Base-by-base conservation (phyloP, 306 rosid species). In the Comarum palustre region DNA sequence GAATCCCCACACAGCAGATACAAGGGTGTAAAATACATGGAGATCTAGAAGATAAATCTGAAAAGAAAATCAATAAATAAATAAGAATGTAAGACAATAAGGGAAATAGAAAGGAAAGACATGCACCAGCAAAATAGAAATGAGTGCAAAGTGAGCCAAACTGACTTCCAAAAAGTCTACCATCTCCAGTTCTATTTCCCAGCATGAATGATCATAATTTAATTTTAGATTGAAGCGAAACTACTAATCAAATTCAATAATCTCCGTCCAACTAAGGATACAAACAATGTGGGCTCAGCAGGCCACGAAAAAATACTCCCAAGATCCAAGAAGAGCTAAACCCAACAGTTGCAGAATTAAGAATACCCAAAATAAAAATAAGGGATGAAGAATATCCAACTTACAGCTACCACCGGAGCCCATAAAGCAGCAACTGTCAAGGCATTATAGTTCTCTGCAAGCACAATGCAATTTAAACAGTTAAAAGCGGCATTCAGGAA, bases 1-100 rank as follows among this genome's bases (percentile, higher is more conserved):
- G 88, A 87, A 93, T 75, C 98, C 97, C 81, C 83, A 86, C 74
- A 91, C 85, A 69, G 96, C 84, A 29, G 96, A 91, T 66, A 84
- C 69, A 57, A 93, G n/a, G 13, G 92, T 88, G 87, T 93, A 93
- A 79, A 93, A 91, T 36, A 93, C 72, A 31, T 90, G 74, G 50
- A 87, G 73, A 82, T 93, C 98, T 68, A 93, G 75, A 66, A 93
- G 87, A 78, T 93, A 93, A 66, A 93, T 93, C 98, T 93, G 96
- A 73, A 64, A n/a, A 9, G 34, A 47, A 43, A 4, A 65, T 41
- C 65, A 11, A 52, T 66, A 73, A 73, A 65, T 16, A 50, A 72
- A 27, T 11, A 76, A 46, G n/a, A 14, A 46, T 43, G 22, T 41
- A 54, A 41, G 54, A 27, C 19, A 47, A 25, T 69, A 55, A 67